A percentile compares a stretch with the other conserved stretches of the same genome.
phyloP scores from a whole-genome alignment of 2,329 filamentous ascomycete species.

The Arthrobotrys musiformis region DNA sequence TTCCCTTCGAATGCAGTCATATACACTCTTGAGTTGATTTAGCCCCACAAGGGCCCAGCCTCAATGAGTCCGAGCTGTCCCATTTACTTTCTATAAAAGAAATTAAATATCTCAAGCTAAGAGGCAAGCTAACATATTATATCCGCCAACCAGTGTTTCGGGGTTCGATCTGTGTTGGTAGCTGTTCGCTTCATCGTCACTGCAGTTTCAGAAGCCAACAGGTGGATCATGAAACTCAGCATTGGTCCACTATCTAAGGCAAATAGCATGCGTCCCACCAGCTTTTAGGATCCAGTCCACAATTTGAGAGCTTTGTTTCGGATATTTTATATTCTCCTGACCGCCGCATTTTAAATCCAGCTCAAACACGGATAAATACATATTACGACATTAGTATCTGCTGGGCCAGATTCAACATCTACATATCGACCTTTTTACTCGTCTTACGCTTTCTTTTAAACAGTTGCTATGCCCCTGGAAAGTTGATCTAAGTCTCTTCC shows the following conservation, averaged over 20 bases:
- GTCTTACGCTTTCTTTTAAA: background rate
- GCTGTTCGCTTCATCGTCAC: slow-evolving; percentile 20
- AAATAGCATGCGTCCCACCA: slow-evolving; percentile 30
- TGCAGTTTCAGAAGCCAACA: slow-evolving; percentile 37
- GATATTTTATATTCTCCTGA: slow-evolving; percentile 15
- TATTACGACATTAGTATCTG: slow-evolving; percentile 25
- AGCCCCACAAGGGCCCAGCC: slow-evolving; percentile 38
- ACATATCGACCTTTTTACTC: background rate
- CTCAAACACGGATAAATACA: background rate
- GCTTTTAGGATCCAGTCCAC: slow-evolving; percentile 10
- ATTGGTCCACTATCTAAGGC: slow-evolving; percentile 19
- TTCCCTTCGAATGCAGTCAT: slow-evolving; percentile 12
- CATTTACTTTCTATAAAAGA: slow-evolving; percentile 32
- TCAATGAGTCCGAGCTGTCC: slow-evolving; percentile 48
- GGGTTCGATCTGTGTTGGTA: slow-evolving; percentile 40
- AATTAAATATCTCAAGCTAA: slow-evolving; percentile 32
- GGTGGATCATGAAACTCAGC: slow-evolving; percentile 29
- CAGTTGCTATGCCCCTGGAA: slow-evolving; percentile 36
- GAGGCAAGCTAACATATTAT: slow-evolving; percentile 31
- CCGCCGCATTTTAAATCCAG: slow-evolving; percentile 19
- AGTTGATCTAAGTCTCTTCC: slow-evolving; percentile 1
- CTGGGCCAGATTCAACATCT: slow-evolving; percentile 39
- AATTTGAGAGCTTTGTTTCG: slow-evolving; percentile 2
- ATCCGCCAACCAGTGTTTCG: slow-evolving; percentile 35
- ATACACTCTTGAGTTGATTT: slow-evolving; percentile 15